Base-by-base conservation (phyloP, 306 rosid species). In the Lagenaria siceraria region DNA sequence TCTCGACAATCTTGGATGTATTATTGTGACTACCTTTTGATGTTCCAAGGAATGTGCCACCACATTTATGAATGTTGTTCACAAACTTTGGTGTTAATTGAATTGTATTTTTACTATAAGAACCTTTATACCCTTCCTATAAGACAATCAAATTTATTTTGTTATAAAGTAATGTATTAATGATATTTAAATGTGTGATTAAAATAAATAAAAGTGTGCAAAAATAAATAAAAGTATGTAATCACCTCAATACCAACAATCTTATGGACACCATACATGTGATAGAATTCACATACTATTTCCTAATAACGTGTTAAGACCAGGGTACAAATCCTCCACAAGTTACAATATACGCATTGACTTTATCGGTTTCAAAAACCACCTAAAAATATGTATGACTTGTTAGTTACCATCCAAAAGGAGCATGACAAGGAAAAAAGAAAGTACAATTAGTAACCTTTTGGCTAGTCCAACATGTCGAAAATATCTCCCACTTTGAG, bases 391-490 rank as follows among this genome's bases (percentile, higher is more conserved):
- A 42, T 42, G 21, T 48, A 19, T 19, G 49, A 43, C 1, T 49
- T 38, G 12, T 38, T 12, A 2, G 22, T 25, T 49, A 29, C 3
- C 7, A 19, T 27, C 7, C 5, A 21, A 36, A 18, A 40, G 1
- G 6, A 42, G 18, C 46, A 69, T 2, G 10, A 43, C 14, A 43
- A 43, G 63, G 15, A 62, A 25, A 31, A 66, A 13, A n/a, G 3
- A 42, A 17, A 15, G 43, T 8, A 15, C 75, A n/a, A n/a, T 62
- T 51, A 48, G 70, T 61, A 87, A 87, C 98, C 87, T 60, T 87
- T 79, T 94, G 98, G 21, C 98, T 92, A 1, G 97, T 55, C 98
- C 98, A 6, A 97, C 98, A 0, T 93, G 93, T 55, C 98, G 88
- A 73, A 94, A 94, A 86, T 94, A 97, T 61, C 81, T 79, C 18